A percentile compares a stretch with the other conserved stretches of the same genome.
phyloP scores from a whole-genome alignment of 352 stramenopile genomes.

The Phytophthora vignae region DNA sequence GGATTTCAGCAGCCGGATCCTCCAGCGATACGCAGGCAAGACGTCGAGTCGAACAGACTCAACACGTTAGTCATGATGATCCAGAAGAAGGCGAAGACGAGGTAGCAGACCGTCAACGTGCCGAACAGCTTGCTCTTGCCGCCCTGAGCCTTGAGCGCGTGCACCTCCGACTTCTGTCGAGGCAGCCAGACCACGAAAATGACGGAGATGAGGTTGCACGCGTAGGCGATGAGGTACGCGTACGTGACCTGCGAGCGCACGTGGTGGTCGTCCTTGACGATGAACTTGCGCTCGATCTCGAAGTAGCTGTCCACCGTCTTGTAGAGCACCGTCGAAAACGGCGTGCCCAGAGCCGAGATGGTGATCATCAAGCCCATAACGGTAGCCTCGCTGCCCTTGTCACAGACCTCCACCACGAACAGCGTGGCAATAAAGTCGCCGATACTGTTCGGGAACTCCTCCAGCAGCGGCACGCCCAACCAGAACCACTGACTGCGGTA shows the following conservation, averaged over 20 bases:
- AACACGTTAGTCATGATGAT: constrained; percentile 73
- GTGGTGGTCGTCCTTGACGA: constrained; percentile 48
- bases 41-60: constrained; percentile 59
- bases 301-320: constrained; percentile 68
- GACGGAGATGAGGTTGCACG: constrained; percentile 54
- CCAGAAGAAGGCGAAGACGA: constrained; percentile 61
- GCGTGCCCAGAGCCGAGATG: constrained; percentile 50
- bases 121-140: constrained; percentile 54
- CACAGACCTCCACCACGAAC: constrained; percentile 63
- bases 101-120: constrained; percentile 42
- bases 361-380: constrained; percentile 57
- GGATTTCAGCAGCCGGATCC: constrained; percentile 41
- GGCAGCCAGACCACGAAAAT: constrained; percentile 58
- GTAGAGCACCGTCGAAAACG: constrained; percentile 62
- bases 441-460: constrained; percentile 58
- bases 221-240: constrained; percentile 68
- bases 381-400: constrained; percentile 58
- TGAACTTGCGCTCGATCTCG: constrained; percentile 57
- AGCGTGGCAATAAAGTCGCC: constrained; percentile 54
- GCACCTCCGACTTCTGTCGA: constrained; percentile 59
- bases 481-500: constrained; percentile 79
- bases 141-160: constrained; percentile 50
- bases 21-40: constrained; percentile 58
- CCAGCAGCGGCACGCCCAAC: constrained; percentile 61
- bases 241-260: constrained; percentile 60